Evolutionary conservation across 371 early-diverging fungal species (phyloP).

Genomic region (Homolaphlyctis polyrhiza): DNA sequence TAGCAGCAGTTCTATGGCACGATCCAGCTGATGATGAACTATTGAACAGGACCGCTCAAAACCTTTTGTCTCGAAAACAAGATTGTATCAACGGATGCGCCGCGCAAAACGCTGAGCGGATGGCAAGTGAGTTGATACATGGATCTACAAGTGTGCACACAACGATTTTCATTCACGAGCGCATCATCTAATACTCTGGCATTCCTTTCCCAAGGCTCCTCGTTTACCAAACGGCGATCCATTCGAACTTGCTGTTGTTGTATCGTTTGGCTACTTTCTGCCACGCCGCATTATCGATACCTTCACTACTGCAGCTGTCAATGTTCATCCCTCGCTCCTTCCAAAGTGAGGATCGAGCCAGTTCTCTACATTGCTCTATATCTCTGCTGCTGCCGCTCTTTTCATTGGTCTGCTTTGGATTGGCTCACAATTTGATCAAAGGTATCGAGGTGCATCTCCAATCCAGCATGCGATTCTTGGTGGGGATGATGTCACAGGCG

Average conservation of each 20-base stretch:
- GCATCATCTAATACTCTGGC: not conserved
- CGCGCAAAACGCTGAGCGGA: constrained; percentile 32
- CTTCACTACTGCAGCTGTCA: constrained; percentile 70
- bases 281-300: constrained; percentile 61
- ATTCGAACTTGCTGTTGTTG: constrained; percentile 85
- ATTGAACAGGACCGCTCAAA: constrained; percentile 39
- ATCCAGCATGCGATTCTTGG: constrained; percentile 81
- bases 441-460: constrained; percentile 90
- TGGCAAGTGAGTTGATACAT: constrained; percentile 29
- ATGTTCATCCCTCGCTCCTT: constrained; percentile 85
- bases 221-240: constrained; percentile 2
- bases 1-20: constrained; percentile 24
- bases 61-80: constrained; percentile 27
- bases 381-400: constrained; percentile 5
- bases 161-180: not conserved
- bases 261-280: constrained; percentile 89
- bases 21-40: not conserved
- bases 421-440: constrained; percentile 8
- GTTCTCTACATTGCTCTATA: not conserved
- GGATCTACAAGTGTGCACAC: not conserved
- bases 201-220: not conserved
- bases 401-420: not conserved
- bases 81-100: constrained; percentile 30
- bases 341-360: constrained; percentile 60
- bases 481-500: constrained; percentile 72